Evolutionary conservation across 768 basidiomycete species (phyloP), one percentile per base, ranked within the genome.

Genomic region (Boletus tomentosulus): DNA sequence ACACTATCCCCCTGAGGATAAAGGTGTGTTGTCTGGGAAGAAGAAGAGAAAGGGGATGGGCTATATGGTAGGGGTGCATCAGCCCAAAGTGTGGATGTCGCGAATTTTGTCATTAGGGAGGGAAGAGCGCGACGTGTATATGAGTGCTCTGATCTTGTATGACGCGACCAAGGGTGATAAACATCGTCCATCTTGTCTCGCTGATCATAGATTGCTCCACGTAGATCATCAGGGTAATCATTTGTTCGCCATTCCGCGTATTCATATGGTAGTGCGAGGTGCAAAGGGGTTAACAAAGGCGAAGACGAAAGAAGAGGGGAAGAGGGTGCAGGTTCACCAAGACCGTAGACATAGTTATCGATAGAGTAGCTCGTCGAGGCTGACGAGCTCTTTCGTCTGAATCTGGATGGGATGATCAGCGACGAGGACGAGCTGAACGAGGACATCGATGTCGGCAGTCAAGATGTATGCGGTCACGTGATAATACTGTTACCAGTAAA

Each of bases 401-500:
- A 57, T 33, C 49, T 57, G 51, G 56, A 38, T n/a, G 69, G 63
- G 27, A 65, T 28, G 19, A 51, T 19, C 33, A 46, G 55, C 31
- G 59, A 54, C 19, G 59, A 53, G 27, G 47, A 24, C 16, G 49
- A 50, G 49, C 41, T 27, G 42, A 43, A 48, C 11, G 58, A 62
- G 51, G 57, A 62, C 67, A 69, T 69, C 53, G 67, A 56, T 41
- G 68, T 71, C 59, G 57, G 47, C 45, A 24, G 58, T 30, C 48
- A 62, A 67, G 60, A 58, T 51, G 50, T 66, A 69, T 70, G 64
- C 54, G 57, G 59, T 69, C 68, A 69, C 68, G 68, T 71, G 70
- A 35, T 1, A 24, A 52, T 24, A 53, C 54, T 55, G 43, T 19
- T 22, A 45, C 38, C 12, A 53, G 58, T 69, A 56, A 69, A 71